A percentile compares a stretch with the other conserved stretches of the same genome.
These are phyloP conservation scores for Reticulascus tulasneorum DNA, from an alignment of 2,329 filamentous ascomycete genomes.

Conservation along the genomic window DNA sequence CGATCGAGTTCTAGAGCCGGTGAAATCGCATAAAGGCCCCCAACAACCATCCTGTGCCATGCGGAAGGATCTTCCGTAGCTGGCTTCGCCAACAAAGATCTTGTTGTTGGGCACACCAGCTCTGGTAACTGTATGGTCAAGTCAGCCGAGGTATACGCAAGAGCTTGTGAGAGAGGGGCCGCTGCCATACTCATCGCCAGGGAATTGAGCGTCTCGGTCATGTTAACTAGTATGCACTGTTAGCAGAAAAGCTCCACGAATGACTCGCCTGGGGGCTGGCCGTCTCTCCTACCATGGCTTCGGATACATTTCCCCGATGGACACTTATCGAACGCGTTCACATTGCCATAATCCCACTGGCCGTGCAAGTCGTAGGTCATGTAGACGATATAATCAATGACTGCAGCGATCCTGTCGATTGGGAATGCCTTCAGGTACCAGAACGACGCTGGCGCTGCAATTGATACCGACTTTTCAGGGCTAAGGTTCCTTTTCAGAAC, in stretches of 20 bases:
- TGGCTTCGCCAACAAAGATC: constrained; percentile 25
- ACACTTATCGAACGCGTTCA: background rate
- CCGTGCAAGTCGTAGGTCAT: constrained; percentile 30
- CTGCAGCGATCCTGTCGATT: constrained; percentile 24
- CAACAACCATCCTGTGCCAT: constrained; percentile 25
- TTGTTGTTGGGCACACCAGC: constrained; percentile 25
- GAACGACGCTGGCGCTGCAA: constrained; percentile 33
- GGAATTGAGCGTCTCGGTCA: constrained; percentile 28
- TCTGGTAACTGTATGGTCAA: constrained; percentile 30
- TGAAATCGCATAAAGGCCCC: constrained; percentile 20
- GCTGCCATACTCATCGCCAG: constrained; percentile 26
- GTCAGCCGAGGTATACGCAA: background rate
- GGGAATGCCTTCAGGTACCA: constrained; percentile 34
- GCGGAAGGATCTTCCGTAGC: constrained; percentile 27
- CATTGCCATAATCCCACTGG: constrained; percentile 23
- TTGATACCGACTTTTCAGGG: constrained; percentile 24
- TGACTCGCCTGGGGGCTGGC: background rate
- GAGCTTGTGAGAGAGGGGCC: background rate
- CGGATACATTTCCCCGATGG: constrained; percentile 1
- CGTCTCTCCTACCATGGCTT: background rate
- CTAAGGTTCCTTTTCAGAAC: constrained; percentile 18
- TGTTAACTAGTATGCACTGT: constrained; percentile 23
- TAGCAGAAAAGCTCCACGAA: constrained; percentile 19
- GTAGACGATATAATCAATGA: constrained; percentile 28
- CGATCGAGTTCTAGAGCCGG: constrained; percentile 15